phyloP scores from a whole-genome alignment of 768 basidiomycete genomes.

The Suillus subalutaceus region DNA sequence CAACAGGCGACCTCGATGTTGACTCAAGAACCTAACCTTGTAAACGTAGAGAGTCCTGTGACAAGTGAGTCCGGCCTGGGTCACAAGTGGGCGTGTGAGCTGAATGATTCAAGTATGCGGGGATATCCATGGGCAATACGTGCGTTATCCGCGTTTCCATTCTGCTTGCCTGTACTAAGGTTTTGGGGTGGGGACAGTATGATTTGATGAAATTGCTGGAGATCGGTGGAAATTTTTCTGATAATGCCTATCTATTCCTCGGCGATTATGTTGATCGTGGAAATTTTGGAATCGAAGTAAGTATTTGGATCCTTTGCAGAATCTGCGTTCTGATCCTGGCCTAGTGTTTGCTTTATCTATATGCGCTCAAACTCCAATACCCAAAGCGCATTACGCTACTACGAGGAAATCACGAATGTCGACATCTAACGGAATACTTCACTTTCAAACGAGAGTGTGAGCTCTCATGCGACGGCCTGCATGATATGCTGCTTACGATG shows the following conservation, averaged over 20 bases:
- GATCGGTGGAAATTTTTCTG: conserved; percentile 83
- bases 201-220: conserved; percentile 99
- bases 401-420: conserved; percentile 97
- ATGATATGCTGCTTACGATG: conserved; percentile 9
- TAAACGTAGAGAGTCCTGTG: conserved; percentile 85
- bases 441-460: conserved; percentile 97
- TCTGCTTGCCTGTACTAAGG: conserved; percentile 1
- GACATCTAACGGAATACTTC: conserved; percentile 95
- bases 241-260: conserved; percentile 89
- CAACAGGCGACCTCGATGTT: conserved; percentile 67
- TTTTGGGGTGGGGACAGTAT: conserved; percentile 55
- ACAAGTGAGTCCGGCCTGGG: conserved; percentile 63
- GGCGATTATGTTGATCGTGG: conserved; percentile 99
- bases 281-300: conserved; percentile 81
- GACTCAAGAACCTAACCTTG: conserved; percentile 79
- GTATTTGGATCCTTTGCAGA: conserved; percentile 16
- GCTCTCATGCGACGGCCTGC: conserved; percentile 27
- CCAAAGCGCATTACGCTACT: conserved; percentile 82
- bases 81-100: conserved; percentile 15
- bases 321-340: conserved; percentile 9
- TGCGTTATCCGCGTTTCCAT: conserved; percentile 38
- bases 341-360: conserved; percentile 90
- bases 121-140: conserved; percentile 98
- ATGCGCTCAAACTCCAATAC: conserved; percentile 89
- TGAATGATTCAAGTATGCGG: conserved; percentile 71